Percentiles rank a stretch among this genome's conserved stretches.
phyloP scores from a whole-genome alignment of 106 monocot genomes.

The Dendrobium chrysotoxum region DNA sequence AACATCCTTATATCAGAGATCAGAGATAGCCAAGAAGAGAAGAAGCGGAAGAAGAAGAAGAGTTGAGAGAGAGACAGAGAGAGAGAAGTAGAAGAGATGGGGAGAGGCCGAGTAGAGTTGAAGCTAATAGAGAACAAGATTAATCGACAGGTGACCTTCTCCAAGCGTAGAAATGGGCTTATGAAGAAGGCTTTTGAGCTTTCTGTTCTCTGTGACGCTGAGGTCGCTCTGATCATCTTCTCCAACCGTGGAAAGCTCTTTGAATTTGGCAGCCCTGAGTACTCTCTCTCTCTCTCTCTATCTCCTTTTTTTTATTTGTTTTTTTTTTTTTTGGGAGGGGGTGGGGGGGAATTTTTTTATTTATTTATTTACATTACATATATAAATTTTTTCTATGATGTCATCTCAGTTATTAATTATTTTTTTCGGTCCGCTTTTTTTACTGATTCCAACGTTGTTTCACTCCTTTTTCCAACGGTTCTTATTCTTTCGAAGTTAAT shows the following conservation, averaged over 20 bases:
- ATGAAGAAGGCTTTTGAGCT: conserved; percentile 4
- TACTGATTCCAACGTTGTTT: neutral
- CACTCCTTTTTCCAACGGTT: neutral
- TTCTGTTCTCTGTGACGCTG: neutral
- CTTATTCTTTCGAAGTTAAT: neutral
- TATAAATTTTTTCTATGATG: neutral
- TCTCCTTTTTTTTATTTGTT: neutral
- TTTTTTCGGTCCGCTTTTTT: neutral
- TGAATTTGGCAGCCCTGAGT: conserved; percentile 10
- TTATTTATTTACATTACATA: too few relatives aligned
- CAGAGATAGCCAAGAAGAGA: neutral
- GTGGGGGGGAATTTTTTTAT: too few relatives aligned
- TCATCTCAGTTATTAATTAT: neutral
- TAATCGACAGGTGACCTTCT: conserved; percentile 9
- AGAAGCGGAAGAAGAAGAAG: neutral
- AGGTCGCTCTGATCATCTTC: neutral
- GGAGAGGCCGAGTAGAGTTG: conserved; percentile 6
- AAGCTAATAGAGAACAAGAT: conserved; percentile 11
- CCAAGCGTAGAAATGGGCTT: conserved; percentile 1
- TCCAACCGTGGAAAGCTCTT: conserved; percentile 8
- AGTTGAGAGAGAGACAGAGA: too few relatives aligned
- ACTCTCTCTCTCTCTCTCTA: neutral
- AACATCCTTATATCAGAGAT: neutral
- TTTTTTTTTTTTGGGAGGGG: neutral
- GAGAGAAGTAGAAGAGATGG: neutral